Percentiles rank a stretch among this genome's conserved stretches.
These are phyloP conservation scores for Citrullus colocynthis DNA, from an alignment of 306 rosid genomes.

Conservation along the genomic window DNA sequence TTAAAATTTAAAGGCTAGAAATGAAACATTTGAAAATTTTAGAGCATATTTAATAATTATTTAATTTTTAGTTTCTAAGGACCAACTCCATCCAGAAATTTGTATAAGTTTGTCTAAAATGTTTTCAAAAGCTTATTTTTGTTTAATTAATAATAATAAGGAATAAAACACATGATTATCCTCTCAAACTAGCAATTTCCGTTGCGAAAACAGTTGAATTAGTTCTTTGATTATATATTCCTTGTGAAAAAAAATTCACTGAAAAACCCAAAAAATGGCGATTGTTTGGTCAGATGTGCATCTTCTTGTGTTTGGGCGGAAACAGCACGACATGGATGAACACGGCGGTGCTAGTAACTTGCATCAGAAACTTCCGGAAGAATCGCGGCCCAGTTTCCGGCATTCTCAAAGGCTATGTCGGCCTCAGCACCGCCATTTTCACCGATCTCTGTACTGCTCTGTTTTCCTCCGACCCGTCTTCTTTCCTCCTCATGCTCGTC, in stretches of 20 bases:
- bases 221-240: neutral
- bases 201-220: too few relatives aligned
- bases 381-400: conserved; percentile 89
- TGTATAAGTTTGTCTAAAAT: too few relatives aligned
- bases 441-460: conserved; percentile 64
- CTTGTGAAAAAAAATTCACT: too few relatives aligned
- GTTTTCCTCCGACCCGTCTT: conserved; percentile 42
- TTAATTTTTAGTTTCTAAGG: too few relatives aligned
- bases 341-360: conserved; percentile 82
- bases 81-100: too few relatives aligned
- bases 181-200: too few relatives aligned
- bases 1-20: too few relatives aligned
- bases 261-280: neutral
- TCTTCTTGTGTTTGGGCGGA: conserved; percentile 85
- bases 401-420: conserved; percentile 67
- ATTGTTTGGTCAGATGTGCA: conserved; percentile 41
- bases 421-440: conserved; percentile 90
- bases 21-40: too few relatives aligned
- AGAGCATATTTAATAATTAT: too few relatives aligned
- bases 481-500: conserved; percentile 62
- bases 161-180: too few relatives aligned
- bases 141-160: too few relatives aligned
- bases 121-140: too few relatives aligned
- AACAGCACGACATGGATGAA: conserved; percentile 98
- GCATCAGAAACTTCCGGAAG: conserved; percentile 56